phyloP scores from a whole-genome alignment of 495 filamentous ascomycete genomes.

The Aspergillus ostianus region DNA sequence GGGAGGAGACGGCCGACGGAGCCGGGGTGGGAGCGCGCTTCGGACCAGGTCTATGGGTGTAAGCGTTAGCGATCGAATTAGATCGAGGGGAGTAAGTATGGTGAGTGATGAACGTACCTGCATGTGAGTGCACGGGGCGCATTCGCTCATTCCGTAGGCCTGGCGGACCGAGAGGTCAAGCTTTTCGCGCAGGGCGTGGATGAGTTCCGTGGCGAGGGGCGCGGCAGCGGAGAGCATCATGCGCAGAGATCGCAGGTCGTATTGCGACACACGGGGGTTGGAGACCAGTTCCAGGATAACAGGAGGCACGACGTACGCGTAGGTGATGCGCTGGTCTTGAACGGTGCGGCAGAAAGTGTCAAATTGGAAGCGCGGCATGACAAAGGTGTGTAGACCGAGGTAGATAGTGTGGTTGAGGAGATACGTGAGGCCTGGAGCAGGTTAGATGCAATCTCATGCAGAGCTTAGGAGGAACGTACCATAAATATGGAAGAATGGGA shows the following conservation, averaged over 20 bases:
- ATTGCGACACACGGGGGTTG: constrained; percentile 61
- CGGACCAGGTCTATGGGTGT: constrained; percentile 52
- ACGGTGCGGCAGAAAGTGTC: constrained; percentile 65
- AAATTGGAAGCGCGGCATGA: constrained; percentile 78
- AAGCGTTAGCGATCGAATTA: neutral
- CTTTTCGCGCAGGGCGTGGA: constrained; percentile 63
- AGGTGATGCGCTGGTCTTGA: constrained; percentile 65
- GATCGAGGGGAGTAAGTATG: neutral
- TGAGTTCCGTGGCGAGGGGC: constrained; percentile 71
- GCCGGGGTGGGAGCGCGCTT: constrained; percentile 61
- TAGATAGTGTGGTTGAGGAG: constrained; percentile 57
- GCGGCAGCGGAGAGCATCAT: constrained; percentile 82
- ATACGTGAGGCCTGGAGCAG: constrained; percentile 36
- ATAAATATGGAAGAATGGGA: constrained; percentile 91
- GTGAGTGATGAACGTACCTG: constrained; percentile 20
- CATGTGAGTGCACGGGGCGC: constrained; percentile 51
- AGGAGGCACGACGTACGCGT: constrained; percentile 79
- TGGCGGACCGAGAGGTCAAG: constrained; percentile 66
- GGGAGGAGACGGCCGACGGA: constrained; percentile 71
- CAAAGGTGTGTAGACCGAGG: constrained; percentile 56
- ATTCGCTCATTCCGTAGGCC: constrained; percentile 75
- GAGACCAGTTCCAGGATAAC: constrained; percentile 73
- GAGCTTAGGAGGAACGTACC: no score
- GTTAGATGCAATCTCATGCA: neutral
- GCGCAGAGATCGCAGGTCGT: constrained; percentile 66